phyloP scores from a whole-genome alignment of 768 basidiomycete genomes.

The Lactifluus piperatus region DNA sequence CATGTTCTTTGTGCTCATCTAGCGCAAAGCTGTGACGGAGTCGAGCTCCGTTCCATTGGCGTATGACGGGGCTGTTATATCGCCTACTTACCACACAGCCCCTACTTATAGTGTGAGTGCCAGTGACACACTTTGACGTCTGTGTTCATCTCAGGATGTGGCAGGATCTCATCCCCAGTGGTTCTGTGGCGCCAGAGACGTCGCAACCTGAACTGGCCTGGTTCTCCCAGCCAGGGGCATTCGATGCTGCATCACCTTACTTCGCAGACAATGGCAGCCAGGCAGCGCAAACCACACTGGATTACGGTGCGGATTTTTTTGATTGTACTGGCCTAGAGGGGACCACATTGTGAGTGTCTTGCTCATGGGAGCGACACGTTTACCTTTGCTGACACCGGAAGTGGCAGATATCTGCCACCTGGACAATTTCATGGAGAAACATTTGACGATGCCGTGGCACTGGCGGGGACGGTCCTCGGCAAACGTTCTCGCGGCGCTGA shows the following conservation, averaged over 20 bases:
- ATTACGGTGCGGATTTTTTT: background rate
- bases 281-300: background rate
- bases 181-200: too few relatives aligned
- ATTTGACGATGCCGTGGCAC: too few relatives aligned
- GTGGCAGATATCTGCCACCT: too few relatives aligned
- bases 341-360: too few relatives aligned
- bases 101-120: background rate
- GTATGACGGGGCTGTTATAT: background rate
- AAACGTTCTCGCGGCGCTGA: background rate
- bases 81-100: background rate
- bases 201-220: background rate
- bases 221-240: background rate
- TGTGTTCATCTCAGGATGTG: too few relatives aligned
- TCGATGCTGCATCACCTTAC: background rate
- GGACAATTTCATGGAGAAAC: too few relatives aligned
- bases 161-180: too few relatives aligned
- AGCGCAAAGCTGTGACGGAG: background rate
- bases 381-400: too few relatives aligned
- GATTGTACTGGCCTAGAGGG: too few relatives aligned
- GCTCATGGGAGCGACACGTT: too few relatives aligned
- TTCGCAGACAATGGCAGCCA: background rate
- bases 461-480: background rate
- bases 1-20: background rate
- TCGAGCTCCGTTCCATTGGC: background rate
- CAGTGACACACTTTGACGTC: too few relatives aligned